Conservation (phyloP, 1,284 basidiomycete genomes). For the Cerioporus squamosus region DNA sequence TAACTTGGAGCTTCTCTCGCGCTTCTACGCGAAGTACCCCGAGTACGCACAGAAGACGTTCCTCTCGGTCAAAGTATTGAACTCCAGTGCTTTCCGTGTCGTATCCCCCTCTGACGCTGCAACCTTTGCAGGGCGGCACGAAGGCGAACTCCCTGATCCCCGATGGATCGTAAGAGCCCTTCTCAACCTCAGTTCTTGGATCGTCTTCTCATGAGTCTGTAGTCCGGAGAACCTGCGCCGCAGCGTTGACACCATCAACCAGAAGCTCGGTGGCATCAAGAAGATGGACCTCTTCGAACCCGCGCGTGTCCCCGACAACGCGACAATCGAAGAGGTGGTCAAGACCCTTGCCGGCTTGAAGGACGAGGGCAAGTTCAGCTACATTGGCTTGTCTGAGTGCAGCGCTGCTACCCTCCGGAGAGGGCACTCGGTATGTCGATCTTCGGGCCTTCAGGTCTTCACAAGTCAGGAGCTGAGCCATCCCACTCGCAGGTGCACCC, state of each 20-base stretch:
- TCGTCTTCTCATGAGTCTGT: background rate
- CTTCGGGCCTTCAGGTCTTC: too few relatives aligned
- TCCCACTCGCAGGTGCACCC: conserved; percentile 38
- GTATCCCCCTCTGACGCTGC: too few relatives aligned
- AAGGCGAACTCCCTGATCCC: conserved; percentile 11
- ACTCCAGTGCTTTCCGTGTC: too few relatives aligned
- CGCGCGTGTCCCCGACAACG: conserved; percentile 38
- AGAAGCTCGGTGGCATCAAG: conserved; percentile 50
- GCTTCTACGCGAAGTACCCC: conserved; percentile 56
- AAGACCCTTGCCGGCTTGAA: conserved; percentile 34
- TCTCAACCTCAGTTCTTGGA: background rate
- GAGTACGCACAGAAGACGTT: conserved; percentile 56
- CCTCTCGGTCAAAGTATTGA: conserved; percentile 48
- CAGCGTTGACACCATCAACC: conserved; percentile 43
- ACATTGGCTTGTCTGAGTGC: conserved; percentile 54
- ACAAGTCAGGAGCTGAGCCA: background rate
- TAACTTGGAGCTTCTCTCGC: conserved; percentile 47
- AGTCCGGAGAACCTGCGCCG: conserved; percentile 45
- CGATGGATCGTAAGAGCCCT: conserved; percentile 36
- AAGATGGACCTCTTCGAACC: conserved; percentile 50
- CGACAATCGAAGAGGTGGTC: conserved; percentile 39
- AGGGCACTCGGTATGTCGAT: conserved; percentile 14
- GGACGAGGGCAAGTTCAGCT: conserved; percentile 47
- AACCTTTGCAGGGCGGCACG: conserved; percentile 44
- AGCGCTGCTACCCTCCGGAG: conserved; percentile 49